Base-by-base conservation (phyloP, 805 yeast species). In the Nakazawaea siamensis region DNA sequence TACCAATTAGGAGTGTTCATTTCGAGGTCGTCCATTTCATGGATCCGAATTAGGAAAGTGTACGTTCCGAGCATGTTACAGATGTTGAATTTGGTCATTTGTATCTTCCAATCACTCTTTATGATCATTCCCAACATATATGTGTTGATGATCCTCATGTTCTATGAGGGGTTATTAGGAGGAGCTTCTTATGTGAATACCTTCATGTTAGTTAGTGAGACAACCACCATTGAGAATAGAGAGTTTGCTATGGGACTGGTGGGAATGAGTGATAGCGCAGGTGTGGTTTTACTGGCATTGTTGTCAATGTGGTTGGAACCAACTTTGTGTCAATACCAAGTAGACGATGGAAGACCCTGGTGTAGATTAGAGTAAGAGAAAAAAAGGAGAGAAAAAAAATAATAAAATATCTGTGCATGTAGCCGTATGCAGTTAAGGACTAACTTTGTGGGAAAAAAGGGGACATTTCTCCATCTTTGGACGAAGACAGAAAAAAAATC, bases 1-100 rank as follows among this genome's bases (percentile, higher is more conserved):
- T 90, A 90, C 48, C 97, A 90, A 54, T 51, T 86, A 3, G 98
- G 98, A 7, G 98, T 90, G 0, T 87, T 90, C 49, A 70, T 90
- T 1, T 86, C 97, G 3, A 64, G 97, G 38, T 84, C 97, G 0
- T 84, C 95, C 1, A 78, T 84, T 0, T 64, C 76, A 3, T 62
- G 79, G 38, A 46, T 83, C 18, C 62, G 94, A 31, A 54, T 88
- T 25, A 64, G 56, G 34, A 60, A 64, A 7, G 61, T 90, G 5
- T 77, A 79, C 54, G 27, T 73, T 14, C 71, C 87, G 6, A 70
- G 95, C 0, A 20, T 68, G 0, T 61, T 90, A 27, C 98, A 90
- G 55, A 49, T 65, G 6, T 10, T 73, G 20, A 90, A 88, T 52
- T 62, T 88, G 18, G 32, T 62, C 0, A 27, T 83, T 1, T 66